Conservation (phyloP, 2,329 filamentous ascomycete genomes). For the Colletotrichum higginsianum region DNA sequence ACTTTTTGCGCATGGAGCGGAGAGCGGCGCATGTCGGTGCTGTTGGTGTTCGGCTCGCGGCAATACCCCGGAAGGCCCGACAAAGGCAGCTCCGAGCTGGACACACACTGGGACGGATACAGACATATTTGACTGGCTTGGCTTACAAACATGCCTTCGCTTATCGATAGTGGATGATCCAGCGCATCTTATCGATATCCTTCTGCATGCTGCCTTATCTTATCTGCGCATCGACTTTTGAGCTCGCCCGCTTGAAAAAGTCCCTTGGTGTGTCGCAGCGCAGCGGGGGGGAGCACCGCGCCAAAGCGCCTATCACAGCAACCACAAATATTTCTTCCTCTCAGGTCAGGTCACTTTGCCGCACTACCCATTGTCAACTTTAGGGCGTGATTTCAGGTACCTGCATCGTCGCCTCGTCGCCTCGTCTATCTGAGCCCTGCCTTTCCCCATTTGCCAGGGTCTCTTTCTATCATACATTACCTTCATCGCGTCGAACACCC, state of each 20-base stretch:
- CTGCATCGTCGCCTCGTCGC: conserved; percentile 24
- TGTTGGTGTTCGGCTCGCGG: conserved; percentile 14
- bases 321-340: conserved; percentile 24
- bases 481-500: background rate
- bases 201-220: background rate
- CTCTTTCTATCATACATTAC: background rate
- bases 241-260: conserved; percentile 14
- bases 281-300: conserved; percentile 20
- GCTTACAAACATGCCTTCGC: background rate
- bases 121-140: background rate
- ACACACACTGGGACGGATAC: too few relatives aligned
- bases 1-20: conserved; percentile 25
- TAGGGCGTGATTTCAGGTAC: conserved; percentile 26
- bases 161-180: background rate
- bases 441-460: background rate
- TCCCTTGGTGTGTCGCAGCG: conserved; percentile 11
- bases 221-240: conserved; percentile 11
- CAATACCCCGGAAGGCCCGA: conserved; percentile 37
- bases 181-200: background rate
- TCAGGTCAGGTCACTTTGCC: conserved; percentile 38
- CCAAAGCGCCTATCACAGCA: conserved; percentile 39
- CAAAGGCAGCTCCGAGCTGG: conserved; percentile 36
- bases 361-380: conserved; percentile 17
- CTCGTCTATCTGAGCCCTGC: conserved; percentile 18
- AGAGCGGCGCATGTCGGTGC: conserved; percentile 6